phyloP scores from a whole-genome alignment of 192 early-diverging fungal genomes.

The Helicostylum pulchrum region DNA sequence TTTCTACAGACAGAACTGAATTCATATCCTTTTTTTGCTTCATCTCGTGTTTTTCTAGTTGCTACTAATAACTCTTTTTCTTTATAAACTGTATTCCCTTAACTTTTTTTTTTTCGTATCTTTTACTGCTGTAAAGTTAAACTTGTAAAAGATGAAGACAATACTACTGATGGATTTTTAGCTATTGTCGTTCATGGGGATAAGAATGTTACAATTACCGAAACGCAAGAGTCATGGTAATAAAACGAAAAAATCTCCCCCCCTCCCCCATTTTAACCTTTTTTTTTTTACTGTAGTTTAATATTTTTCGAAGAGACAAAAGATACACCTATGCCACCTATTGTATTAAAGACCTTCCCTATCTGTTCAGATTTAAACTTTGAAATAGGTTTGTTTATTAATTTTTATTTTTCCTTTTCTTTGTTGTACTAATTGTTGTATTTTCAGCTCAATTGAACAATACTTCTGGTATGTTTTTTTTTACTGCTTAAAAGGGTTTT shows the following conservation, averaged over 20 bases:
- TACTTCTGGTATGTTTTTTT: too few species aligned
- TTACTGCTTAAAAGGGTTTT: too few species aligned
- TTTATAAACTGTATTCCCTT: not conserved
- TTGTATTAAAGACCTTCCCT: conserved; percentile 7
- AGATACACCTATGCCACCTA: conserved; percentile 8
- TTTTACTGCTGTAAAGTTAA: not conserved
- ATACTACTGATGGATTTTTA: not conserved
- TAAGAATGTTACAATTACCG: not conserved
- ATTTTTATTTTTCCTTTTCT: too few species aligned
- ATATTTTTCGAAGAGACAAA: conserved; percentile 5
- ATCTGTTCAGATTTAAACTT: conserved; percentile 7
- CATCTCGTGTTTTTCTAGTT: not conserved
- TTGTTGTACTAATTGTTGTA: too few species aligned
- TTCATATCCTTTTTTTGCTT: conserved; percentile 19
- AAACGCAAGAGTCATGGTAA: conserved; percentile 17
- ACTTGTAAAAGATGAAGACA: not conserved
- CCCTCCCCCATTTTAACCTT: not conserved
- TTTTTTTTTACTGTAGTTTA: not conserved
- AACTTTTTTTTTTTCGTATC: conserved; percentile 1
- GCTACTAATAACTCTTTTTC: not conserved
- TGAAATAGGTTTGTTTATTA: conserved; percentile 3
- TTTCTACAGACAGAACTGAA: conserved; percentile 9
- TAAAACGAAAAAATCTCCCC: too few species aligned
- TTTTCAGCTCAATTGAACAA: too few species aligned
- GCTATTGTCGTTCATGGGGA: conserved; percentile 5